Base-by-base conservation (phyloP, 192 early-diverging fungal genomes). In the Coemansia sp. region DNA sequence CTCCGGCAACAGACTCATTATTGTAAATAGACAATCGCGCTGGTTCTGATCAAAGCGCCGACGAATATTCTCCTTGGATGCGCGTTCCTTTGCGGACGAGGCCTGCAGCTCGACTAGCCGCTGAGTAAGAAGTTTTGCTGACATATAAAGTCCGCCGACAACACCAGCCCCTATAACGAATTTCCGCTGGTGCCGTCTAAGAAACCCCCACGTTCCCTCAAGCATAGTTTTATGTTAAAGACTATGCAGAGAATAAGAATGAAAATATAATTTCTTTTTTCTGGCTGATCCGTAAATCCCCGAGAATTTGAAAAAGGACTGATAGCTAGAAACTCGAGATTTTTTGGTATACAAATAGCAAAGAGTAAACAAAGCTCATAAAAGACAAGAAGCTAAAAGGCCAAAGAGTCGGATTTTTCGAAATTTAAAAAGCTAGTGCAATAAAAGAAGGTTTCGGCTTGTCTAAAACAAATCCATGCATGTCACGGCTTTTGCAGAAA, bases 11-110 rank as follows among this genome's bases (percentile, higher is more conserved):
- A 96, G 85, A 40, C 91, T 88, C 65, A 90, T 75, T n/a, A 96
- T 90, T 6, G 91, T 91, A 62, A 93, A 94, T 19, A 87, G 76
- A 74, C 94, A 95, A 83, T 99, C 97, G 56, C 90, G 87, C 69
- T 94, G 93, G 79, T 96, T 96, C 85, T 96, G 93, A 67, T 96
- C 92, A 74, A 97, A 98, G 15, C 96, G 88, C 58, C 92, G 83
- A 55, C 89, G 92, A 61, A 96, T 85, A 66, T 90, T 94, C 72
- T 83, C 66, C 65, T 72, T 74, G 15, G 77, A 64, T 16, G 79
- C 73, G 68, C 90, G 85, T 52, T 95, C 91, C 19, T 88, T 64
- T 16, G 85, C 84, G 39, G 87, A 66, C 55, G 84, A 77, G 46
- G 87, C 85, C 69, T 94, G 87, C 68, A 90, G 87, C 73, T 96